Evolutionary conservation across 768 basidiomycete genomes (phyloP), one percentile per base, ranked within the genome.

Genomic region (Pisolithus sp.): DNA sequence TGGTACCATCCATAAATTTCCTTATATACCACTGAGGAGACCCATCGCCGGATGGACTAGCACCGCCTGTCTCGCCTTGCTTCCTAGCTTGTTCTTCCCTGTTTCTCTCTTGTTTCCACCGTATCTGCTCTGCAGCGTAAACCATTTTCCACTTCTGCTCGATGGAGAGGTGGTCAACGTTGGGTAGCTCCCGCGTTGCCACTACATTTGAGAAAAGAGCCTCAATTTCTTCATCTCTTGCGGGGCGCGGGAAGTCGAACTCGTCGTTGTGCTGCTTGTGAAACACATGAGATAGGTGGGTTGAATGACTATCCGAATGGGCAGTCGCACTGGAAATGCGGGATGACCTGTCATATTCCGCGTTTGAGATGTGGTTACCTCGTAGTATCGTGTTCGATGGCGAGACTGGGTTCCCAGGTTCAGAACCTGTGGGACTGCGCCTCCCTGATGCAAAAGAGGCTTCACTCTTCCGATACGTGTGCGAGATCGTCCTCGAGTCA

Each of bases 111-210:
- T 85, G 82, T 58, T 79, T 81, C 85, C 87, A 92, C 40, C 86
- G 78, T 49, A 86, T 75, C 50, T 86, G 85, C 59, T 89, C 86
- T 57, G 89, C 86, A 52, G 82, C 89, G 63, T 86, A 79, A 6
- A 99, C 86, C 63, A 98, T 81, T 57, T 76, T 75, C 94, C 95
- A 99, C 71, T 97, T 97, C 67, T 91, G 89, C 28, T 91, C 86
- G 21, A 89, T 76, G 15, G 80, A 60, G 51, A 90, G 71, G 34
- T 34, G 34, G 53, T 80, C 78, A 24, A 85, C 68, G 23, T 81
- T 80, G 10, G 69, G 77, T 23, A 90, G 66, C 57, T 81, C 86
- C 40, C 91, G 80, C 24, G 79, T 83, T 39, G 79, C 78, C 59
- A 81, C 80, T 50, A 96, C 80, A 50, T 83, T 80, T 56, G 89